Evolutionary conservation across 306 rosid genomes (phyloP).

Genomic region (Heteromeles arbutifolia): DNA sequence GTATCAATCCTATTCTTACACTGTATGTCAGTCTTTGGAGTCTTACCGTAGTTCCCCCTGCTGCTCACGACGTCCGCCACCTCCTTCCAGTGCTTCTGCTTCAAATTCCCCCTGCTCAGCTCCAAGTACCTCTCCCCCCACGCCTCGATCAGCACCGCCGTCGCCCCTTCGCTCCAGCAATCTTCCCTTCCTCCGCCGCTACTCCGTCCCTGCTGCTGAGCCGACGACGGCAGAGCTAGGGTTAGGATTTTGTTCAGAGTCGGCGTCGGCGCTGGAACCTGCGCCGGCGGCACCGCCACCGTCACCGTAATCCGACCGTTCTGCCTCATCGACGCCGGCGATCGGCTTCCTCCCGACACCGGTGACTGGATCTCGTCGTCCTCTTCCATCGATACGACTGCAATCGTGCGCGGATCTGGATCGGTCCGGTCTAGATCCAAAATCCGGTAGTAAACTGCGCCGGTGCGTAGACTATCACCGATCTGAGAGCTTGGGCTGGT

Average conservation of each 20-base stretch:
- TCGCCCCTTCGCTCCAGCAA: slow-evolving; percentile 97
- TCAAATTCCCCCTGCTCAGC: slow-evolving; percentile 91
- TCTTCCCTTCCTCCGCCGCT: slow-evolving; percentile 80
- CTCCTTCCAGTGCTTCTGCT: slow-evolving; percentile 97
- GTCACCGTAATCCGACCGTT: slow-evolving; percentile 81
- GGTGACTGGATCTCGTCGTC: slow-evolving; percentile 83
- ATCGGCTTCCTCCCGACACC: slow-evolving; percentile 59
- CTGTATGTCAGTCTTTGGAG: slow-evolving; percentile 80
- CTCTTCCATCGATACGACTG: slow-evolving; percentile 49
- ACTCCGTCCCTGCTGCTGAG: slow-evolving; percentile 45
- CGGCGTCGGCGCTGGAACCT: slow-evolving; percentile 50
- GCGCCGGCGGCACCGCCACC: slow-evolving; percentile 39
- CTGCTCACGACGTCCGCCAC: slow-evolving; percentile 85
- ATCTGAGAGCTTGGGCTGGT: not conserved
- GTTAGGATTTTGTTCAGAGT: slow-evolving; percentile 36
- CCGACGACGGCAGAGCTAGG: slow-evolving; percentile 51
- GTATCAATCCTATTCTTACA: slow-evolving; percentile 97
- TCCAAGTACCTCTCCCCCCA: slow-evolving; percentile 97
- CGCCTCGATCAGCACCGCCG: slow-evolving; percentile 88
- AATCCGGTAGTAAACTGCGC: not conserved
- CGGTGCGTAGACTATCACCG: not conserved
- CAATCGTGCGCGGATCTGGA: slow-evolving; percentile 29
- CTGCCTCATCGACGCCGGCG: slow-evolving; percentile 52
- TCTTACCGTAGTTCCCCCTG: slow-evolving; percentile 62
- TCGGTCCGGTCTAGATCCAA: not conserved